Evolutionary conservation across 2,329 filamentous ascomycete genomes (phyloP).

Genomic region (Alternaria sp.): DNA sequence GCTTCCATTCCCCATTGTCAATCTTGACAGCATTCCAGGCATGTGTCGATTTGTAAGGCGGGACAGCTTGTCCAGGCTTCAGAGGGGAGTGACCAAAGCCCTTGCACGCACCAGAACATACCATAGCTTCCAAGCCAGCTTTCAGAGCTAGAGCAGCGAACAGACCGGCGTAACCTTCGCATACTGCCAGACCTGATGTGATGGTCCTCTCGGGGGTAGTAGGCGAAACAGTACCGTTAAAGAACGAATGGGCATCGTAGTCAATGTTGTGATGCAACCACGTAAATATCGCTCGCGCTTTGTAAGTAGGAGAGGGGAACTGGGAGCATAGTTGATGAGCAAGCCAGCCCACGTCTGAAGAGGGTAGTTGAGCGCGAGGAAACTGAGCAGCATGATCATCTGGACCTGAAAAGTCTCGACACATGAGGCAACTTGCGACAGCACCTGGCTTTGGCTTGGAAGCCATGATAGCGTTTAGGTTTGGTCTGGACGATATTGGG

Average conservation of each 20-base stretch:
- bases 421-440: constrained; percentile 70
- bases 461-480: constrained; percentile 64
- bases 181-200: constrained; percentile 81
- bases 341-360: constrained; percentile 73
- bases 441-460: constrained; percentile 48
- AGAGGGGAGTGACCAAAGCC: constrained; percentile 76
- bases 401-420: constrained; percentile 85
- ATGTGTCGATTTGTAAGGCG: constrained; percentile 71
- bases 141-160: constrained; percentile 80
- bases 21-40: constrained; percentile 95
- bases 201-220: constrained; percentile 78
- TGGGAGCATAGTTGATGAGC: constrained; percentile 79
- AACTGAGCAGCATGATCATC: constrained; percentile 81
- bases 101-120: constrained; percentile 83
- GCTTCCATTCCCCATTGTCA: constrained; percentile 87
- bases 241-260: constrained; percentile 84
- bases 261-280: constrained; percentile 95
- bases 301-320: constrained; percentile 85
- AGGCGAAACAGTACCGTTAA: constrained; percentile 71
- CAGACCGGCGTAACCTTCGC: constrained; percentile 86
- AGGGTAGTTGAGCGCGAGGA: constrained; percentile 75
- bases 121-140: constrained; percentile 79
- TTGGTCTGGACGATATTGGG: constrained; percentile 64
- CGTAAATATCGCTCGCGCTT: constrained; percentile 89
- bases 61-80: constrained; percentile 69